Evolutionary conservation across 176 grass and related monocot species (phyloP).

Genomic region (Ensete glaucum): DNA sequence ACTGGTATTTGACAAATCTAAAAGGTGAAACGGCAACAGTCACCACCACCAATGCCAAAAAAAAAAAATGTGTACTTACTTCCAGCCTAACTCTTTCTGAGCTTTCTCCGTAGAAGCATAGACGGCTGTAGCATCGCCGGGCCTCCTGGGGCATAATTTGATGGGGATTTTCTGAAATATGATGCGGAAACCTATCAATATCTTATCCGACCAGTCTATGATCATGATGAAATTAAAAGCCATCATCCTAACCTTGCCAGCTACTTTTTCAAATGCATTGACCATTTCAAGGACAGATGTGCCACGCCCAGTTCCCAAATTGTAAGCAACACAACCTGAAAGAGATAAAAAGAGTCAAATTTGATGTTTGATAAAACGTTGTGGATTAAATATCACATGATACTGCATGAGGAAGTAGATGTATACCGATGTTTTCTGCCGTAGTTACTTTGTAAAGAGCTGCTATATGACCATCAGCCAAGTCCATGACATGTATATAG

Average conservation of each 20-base stretch:
- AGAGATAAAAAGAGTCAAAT: no score
- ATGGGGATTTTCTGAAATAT: slow-evolving; percentile 58
- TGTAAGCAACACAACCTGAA: slow-evolving; percentile 59
- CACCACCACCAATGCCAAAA: no score
- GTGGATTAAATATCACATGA: no score
- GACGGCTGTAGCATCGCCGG: slow-evolving; percentile 64
- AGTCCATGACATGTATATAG: slow-evolving; percentile 91
- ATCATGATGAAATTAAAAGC: no score
- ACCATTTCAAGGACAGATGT: slow-evolving; percentile 91
- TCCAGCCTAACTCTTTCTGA: slow-evolving; percentile 66
- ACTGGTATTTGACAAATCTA: no score
- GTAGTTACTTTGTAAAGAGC: slow-evolving; percentile 71
- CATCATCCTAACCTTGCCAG: slow-evolving; percentile 43
- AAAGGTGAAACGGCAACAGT: no score
- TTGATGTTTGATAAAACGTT: no score
- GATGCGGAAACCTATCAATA: background rate
- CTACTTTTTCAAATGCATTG: slow-evolving; percentile 65
- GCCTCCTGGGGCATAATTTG: slow-evolving; percentile 64
- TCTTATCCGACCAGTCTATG: no score
- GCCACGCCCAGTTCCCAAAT: slow-evolving; percentile 67
- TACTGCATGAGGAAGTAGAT: no score
- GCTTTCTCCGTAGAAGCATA: slow-evolving; percentile 80
- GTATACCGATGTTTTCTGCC: slow-evolving; percentile 31
- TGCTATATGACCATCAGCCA: slow-evolving; percentile 82
- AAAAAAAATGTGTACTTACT: slow-evolving; percentile 29